Evolutionary conservation across 176 grass and related monocot species (phyloP).

Genomic region (Eragrostis curvula): DNA sequence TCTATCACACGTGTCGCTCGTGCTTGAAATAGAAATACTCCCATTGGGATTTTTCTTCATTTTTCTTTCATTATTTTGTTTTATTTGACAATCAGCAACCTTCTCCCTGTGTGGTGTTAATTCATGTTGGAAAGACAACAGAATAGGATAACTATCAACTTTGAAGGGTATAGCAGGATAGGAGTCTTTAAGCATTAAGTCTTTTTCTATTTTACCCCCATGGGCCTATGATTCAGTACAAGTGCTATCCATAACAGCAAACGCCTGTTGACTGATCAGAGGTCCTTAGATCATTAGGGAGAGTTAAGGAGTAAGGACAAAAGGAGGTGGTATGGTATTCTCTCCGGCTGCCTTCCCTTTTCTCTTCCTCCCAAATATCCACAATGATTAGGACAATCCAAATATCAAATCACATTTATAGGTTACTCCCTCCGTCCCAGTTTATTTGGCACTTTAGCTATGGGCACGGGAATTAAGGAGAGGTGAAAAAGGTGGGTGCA

Average conservation of each 20-base stretch:
- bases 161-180: neutral
- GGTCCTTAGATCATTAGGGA: neutral
- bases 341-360: neutral
- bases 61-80: neutral
- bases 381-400: no score
- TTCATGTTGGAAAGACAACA: slow-evolving; percentile 1
- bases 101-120: slow-evolving; percentile 2
- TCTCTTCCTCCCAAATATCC: neutral
- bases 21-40: slow-evolving; percentile 28
- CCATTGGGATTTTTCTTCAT: neutral
- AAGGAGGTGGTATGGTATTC: neutral
- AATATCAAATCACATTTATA: no score
- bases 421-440: no score
- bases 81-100: slow-evolving; percentile 17
- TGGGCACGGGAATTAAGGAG: no score
- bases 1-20: slow-evolving; percentile 5
- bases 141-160: neutral
- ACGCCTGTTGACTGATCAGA: neutral
- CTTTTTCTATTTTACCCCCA: neutral
- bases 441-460: no score
- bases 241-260: neutral
- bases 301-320: slow-evolving; percentile 3
- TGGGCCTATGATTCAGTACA: neutral
- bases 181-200: neutral
- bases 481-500: no score